Base-by-base conservation (phyloP, 2,329 filamentous ascomycete genomes). In the Pseudohalonectria lignicola region DNA sequence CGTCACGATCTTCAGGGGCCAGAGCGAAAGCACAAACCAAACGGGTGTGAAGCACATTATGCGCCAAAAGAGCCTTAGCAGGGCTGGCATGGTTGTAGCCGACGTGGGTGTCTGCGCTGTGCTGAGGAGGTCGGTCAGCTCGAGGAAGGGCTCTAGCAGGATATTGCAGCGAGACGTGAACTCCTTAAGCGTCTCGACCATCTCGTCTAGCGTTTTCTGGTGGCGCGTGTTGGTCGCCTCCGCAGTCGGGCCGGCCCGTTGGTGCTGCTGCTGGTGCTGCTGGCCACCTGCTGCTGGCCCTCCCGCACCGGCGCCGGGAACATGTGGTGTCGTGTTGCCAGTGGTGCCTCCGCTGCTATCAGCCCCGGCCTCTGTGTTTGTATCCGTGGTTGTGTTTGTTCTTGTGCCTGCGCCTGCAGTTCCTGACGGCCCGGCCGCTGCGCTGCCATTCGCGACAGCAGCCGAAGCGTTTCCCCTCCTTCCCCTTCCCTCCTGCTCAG, bases 201-300 rank as follows among this genome's bases (percentile, higher is more conserved):
- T 98, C 62, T 98, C 92, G 56, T 98, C 92, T 37, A 98, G 62
- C 36, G 87, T 95, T 66, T 95, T 95, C 52, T 94, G 86, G 50
- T 92, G 85, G 42, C 82, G 79, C 31, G 79, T 81, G 43, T 72
- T 78, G 6, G 71, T 75, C 13, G 62, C 54, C 49, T 86, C 84
- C 16, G 29, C 16, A 9, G 18, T 34, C 3, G 17, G n/a, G 18
- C 32, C n/a, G 17, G 16, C n/a, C 16, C 17, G 15, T 8, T 21
- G 17, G 32, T 34, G 18, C 13, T 8, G 3, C 10, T 18, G 32
- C 39, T 60, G 56, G 45, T 72, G 70, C 16, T 44, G 47, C 15
- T 43, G 45, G 31, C 49, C 48, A 12, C 46, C 47, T n/a, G n/a
- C n/a, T n/a, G n/a, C n/a, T n/a, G n/a, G n/a, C n/a, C 42, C 30